phyloP scores from a whole-genome alignment of 177 flowering plant species.

The Vitis hybrid region DNA sequence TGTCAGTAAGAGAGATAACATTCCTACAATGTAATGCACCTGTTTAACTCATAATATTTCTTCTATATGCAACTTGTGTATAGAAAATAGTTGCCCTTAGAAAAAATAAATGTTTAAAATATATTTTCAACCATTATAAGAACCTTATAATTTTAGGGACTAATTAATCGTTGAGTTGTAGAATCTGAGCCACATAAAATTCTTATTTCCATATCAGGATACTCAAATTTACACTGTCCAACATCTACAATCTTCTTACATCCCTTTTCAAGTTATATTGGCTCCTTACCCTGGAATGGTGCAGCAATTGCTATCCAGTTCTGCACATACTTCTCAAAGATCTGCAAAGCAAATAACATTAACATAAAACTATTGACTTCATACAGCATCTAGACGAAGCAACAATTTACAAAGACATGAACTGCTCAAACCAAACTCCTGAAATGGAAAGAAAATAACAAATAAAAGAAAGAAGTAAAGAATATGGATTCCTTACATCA shows the following conservation, averaged over 20 bases:
- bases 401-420: neutral
- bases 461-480: neutral
- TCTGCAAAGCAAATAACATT: slow-evolving; percentile 35
- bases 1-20: neutral
- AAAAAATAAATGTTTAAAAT: too few relatives aligned
- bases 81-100: too few relatives aligned
- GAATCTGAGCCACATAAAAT: too few relatives aligned
- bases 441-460: neutral
- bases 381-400: neutral
- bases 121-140: too few relatives aligned
- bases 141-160: too few relatives aligned
- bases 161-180: too few relatives aligned
- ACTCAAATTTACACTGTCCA: too few relatives aligned
- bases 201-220: too few relatives aligned
- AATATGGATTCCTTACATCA: slow-evolving; percentile 55
- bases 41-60: too few relatives aligned
- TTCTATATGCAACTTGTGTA: too few relatives aligned
- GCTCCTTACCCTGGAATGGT: slow-evolving; percentile 78
- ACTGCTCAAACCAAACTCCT: neutral
- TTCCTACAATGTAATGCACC: neutral
- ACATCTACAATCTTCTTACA: too few relatives aligned
- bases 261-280: neutral
- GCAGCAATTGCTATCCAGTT: slow-evolving; percentile 99
- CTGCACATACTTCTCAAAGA: slow-evolving; percentile 95
- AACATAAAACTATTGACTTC: neutral